Conservation (phyloP, 768 basidiomycete species). For the Boletus reticulatus region DNA sequence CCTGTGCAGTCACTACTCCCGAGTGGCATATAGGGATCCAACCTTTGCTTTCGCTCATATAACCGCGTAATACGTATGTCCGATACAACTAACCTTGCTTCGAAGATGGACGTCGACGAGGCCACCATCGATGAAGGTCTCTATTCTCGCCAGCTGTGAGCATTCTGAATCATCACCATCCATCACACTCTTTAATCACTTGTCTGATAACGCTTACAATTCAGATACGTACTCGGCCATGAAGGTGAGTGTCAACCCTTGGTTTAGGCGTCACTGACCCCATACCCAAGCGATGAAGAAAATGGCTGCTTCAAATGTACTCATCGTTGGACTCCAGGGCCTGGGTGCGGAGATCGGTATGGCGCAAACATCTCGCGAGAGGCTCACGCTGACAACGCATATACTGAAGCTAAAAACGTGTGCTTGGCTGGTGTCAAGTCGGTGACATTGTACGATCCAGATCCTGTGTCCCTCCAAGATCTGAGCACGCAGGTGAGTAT, state of each 20-base stretch:
- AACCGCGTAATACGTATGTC: constrained; percentile 31
- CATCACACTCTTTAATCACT: constrained; percentile 15
- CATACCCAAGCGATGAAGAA: constrained; percentile 90
- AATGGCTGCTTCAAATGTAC: constrained; percentile 95
- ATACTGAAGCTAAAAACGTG: constrained; percentile 77
- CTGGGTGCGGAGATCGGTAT: constrained; percentile 94
- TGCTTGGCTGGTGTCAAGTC: constrained; percentile 96
- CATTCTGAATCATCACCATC: constrained; percentile 15
- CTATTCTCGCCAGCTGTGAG: constrained; percentile 92
- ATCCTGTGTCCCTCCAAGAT: constrained; percentile 83
- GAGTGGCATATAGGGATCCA: no score
- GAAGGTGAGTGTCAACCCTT: constrained; percentile 59
- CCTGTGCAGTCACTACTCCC: no score
- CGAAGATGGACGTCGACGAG: constrained; percentile 84
- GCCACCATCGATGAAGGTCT: constrained; percentile 89
- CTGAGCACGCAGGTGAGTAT: constrained; percentile 81
- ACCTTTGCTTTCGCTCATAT: constrained; percentile 5
- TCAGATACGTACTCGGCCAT: constrained; percentile 92
- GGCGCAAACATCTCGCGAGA: constrained; percentile 10
- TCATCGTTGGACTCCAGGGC: constrained; percentile 90
- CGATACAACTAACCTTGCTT: constrained; percentile 31
- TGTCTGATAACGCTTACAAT: constrained; percentile 15
- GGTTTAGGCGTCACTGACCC: constrained; percentile 15
- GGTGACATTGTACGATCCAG: constrained; percentile 93
- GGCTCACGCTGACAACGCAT: constrained; percentile 13